phyloP scores from a whole-genome alignment of 2,329 filamentous ascomycete species.

The Penicillium sp. region DNA sequence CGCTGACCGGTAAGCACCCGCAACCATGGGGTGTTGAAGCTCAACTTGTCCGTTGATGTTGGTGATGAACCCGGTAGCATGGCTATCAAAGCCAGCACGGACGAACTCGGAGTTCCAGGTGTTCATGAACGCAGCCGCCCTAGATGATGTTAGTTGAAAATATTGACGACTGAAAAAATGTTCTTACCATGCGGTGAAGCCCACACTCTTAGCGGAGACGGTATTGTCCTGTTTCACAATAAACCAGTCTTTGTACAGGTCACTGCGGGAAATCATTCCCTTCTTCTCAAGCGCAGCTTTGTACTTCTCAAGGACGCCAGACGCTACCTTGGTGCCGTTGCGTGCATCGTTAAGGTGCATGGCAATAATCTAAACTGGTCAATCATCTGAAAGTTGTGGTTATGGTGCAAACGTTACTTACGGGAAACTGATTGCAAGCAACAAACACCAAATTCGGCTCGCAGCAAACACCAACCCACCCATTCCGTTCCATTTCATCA shows the following conservation, averaged over 20 bases:
- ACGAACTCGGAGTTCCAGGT: constrained; percentile 36
- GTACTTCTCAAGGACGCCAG: constrained; percentile 36
- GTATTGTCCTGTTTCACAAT: constrained; percentile 25
- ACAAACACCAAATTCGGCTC: constrained; percentile 34
- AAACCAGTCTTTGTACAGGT: constrained; percentile 24
- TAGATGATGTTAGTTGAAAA: constrained; percentile 9
- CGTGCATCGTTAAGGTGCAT: constrained; percentile 35
- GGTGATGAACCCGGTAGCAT: constrained; percentile 26
- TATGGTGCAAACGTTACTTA: constrained; percentile 16
- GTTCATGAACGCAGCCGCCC: constrained; percentile 33
- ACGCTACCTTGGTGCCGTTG: constrained; percentile 29
- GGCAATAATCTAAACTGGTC: constrained; percentile 29
- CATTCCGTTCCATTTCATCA: constrained; percentile 35
- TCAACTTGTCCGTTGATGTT: constrained; percentile 21
- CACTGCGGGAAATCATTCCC: constrained; percentile 23
- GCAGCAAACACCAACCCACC: constrained; percentile 42
- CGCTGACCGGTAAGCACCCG: not conserved
- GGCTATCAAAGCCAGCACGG: constrained; percentile 20
- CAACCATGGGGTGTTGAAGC: not conserved
- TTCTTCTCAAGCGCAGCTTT: constrained; percentile 31
- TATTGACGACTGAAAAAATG: constrained; percentile 14
- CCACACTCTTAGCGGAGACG: constrained; percentile 18
- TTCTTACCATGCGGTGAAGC: constrained; percentile 26
- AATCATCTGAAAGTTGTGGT: not conserved
- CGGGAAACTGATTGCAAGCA: constrained; percentile 45